Base-by-base conservation (phyloP, 1,284 basidiomycete genomes). In the Pyrrhoderma lamaoense region DNA sequence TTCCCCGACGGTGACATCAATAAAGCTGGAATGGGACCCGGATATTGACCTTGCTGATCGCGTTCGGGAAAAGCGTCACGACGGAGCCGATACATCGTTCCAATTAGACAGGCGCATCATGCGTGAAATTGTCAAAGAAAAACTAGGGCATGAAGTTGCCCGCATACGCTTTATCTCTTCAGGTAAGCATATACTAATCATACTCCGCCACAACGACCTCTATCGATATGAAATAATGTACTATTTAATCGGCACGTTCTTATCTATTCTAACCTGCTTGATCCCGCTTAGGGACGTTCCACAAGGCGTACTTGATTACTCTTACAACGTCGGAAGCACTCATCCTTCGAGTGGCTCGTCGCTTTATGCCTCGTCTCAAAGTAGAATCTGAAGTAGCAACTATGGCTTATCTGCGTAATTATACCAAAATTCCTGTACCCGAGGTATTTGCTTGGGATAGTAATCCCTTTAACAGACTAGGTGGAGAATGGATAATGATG, bases 371-470 rank as follows among this genome's bases (percentile, higher is more conserved):
- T 1, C 76, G 82, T 31, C 72, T 87, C 57, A 90, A 90, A 70
- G 88, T 83, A 3, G 82, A 85, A 63, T 88, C 85, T 0, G 88
- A 90, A 62, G 82, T 89, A 14, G 87, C 87, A 2, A 90, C 87
- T 0, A 80, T 90, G 70, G 72, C 75, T 25, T 90, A 84, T 62
- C 71, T 90, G 34, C 79, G 83, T 46, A 71, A 79, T 56, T 72
- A 77, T 58, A 85, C 85, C 2, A 66, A 69, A 50, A 72, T 89
- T 18, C 86, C 87, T 0, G 82, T 89, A 3, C 86, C 87, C 0
- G 72, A 67, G 18, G 77, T 90, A 5, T 84, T 82, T 56, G 76
- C 80, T 62, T 84, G 85, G 64, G 85, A 90, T 59, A 74, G 86
- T 0, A 88, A 88, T 61, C 87, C 86, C 4, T 87, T 79, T 64